Evolutionary conservation across 352 stramenopile species (phyloP), one percentile per base, ranked within the genome.

Genomic region (Globisporangium nodosum): DNA sequence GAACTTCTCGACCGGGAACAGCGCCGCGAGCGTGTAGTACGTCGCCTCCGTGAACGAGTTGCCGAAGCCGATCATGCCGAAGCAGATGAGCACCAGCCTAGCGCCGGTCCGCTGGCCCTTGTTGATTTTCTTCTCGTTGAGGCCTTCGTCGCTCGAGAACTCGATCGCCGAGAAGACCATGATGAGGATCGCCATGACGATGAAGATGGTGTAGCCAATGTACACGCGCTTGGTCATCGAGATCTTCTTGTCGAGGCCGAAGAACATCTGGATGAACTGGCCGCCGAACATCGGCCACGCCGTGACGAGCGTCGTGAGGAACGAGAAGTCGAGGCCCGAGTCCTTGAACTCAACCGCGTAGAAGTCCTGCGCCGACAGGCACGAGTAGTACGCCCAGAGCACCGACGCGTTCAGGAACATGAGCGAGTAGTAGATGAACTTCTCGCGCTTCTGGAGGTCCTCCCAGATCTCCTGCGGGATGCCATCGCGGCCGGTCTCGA

Each of bases 321-420:
- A 89, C 18, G 73, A 71, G 58, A 91, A 91, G 56, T 82, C 61
- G 51, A 87, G 67, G 0, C 70, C 68, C 1, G 70, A 75, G 18
- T 76, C 49, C 0, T 76, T 65, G 61, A 88, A 91, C 51, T 74
- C 49, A 3, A 66, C 48, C 24, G 42, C 51, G 64, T 91, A 91
- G 53, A 83, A 91, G 56, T 87, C 68, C 30, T 91, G 81, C 0
- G 78, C 78, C 47, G 78, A 87, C 37, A 91, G 63, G 55, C 78
- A 91, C 67, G 76, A 88, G 60, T 87, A 88, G 69, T 83, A 91
- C n/a, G 76, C 74, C 81, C 81, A 91, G 27, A 91, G 66, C 45
- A 88, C 81, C 3, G 81, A 80, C 20, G 62, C 81, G 51, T 87
- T 87, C 4, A 91, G 63, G 65, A 88, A 91, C 69, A 85, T 80